phyloP scores from a whole-genome alignment of 169 alveolate species.

The Babesia divergens region DNA sequence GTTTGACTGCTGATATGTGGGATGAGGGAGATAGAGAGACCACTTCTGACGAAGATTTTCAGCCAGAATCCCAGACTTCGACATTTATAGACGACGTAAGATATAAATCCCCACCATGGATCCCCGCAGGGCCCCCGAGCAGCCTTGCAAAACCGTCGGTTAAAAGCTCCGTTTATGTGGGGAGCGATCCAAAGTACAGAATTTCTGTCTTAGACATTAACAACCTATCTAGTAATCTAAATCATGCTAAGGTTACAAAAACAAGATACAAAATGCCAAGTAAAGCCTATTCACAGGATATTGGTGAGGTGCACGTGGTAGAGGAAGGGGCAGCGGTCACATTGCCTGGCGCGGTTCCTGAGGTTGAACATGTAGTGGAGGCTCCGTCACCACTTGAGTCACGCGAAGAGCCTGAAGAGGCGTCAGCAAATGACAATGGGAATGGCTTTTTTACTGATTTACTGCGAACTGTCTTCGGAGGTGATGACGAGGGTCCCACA shows the following conservation, averaged over 20 bases:
- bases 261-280: not conserved
- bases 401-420: not conserved
- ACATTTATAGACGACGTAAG: not conserved
- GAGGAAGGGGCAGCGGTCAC: too few species aligned
- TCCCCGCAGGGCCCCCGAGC: not conserved
- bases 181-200: conserved; percentile 8
- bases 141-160: not conserved
- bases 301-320: too few species aligned
- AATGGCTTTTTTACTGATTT: not conserved
- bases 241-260: not conserved
- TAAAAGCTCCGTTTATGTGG: conserved; percentile 4
- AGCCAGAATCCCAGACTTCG: not conserved
- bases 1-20: too few species aligned
- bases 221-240: not conserved
- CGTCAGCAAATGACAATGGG: not conserved
- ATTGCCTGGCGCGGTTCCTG: too few species aligned
- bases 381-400: too few species aligned
- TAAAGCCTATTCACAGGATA: too few species aligned
- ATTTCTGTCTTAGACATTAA: conserved; percentile 19
- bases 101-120: too few species aligned
- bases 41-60: not conserved
- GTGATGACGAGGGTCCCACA: not conserved
- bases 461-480: not conserved
- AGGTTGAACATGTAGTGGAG: too few species aligned
- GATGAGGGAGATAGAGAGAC: too few species aligned